phyloP scores from a whole-genome alignment of 805 yeast genomes.

The Saccharomyces jurei region DNA sequence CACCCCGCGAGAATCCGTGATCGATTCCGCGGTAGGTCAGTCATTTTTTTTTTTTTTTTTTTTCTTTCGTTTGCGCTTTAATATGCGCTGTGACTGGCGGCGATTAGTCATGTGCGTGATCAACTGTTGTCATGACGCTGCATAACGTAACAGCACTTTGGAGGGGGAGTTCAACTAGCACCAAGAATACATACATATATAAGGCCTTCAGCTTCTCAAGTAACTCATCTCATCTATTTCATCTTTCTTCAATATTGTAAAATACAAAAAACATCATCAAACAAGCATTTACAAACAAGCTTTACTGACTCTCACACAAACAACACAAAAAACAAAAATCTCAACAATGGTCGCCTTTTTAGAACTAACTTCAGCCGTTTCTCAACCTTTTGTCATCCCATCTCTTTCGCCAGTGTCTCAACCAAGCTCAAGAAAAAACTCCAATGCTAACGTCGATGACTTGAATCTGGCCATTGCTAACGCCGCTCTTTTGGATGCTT shows the following conservation, averaged over 20 bases:
- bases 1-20: neutral
- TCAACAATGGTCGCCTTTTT: slow-evolving; percentile 33
- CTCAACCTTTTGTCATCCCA: slow-evolving; percentile 60
- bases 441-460: slow-evolving; percentile 9
- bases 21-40: neutral
- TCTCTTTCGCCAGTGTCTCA: slow-evolving; percentile 50
- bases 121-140: neutral
- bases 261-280: slow-evolving; percentile 3
- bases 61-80: neutral
- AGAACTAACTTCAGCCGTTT: slow-evolving; percentile 46
- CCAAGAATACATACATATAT: neutral
- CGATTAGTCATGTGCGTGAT: neutral
- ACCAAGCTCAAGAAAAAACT: slow-evolving; percentile 28
- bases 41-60: neutral
- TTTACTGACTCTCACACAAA: slow-evolving; percentile 5
- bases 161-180: neutral
- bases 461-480: slow-evolving; percentile 1
- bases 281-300: slow-evolving; percentile 4
- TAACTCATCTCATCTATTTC: neutral
- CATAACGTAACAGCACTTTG: neutral
- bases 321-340: slow-evolving; percentile 11
- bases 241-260: neutral
- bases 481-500: neutral
- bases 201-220: neutral
- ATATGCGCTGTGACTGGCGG: neutral